Evolutionary conservation across 495 filamentous ascomycete species (phyloP), one percentile per base, ranked within the genome.

Genomic region (Collariella sp.): DNA sequence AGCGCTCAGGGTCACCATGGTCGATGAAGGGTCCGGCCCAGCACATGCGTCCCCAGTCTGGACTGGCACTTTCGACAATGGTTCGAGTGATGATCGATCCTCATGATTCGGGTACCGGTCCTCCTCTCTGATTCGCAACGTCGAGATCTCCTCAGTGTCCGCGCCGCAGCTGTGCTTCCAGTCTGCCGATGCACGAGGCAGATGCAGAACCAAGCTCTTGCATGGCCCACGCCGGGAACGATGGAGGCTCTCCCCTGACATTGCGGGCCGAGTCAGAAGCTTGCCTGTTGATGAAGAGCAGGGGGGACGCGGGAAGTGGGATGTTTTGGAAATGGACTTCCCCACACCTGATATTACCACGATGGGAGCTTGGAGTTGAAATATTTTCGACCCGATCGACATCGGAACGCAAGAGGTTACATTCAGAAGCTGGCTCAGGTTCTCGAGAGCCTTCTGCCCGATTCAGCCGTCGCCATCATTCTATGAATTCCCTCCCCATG

Each of bases 291-390:
- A 23, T 16, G 38, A 33, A 35, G n/a, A 42, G 39, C 49, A 51
- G 38, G 49, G 48, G 23, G 38, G 15, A 33, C 18, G 9, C 40
- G 40, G 50, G 50, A 36, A 44, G 50, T 51, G 48, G 48, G 48
- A 50, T 50, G 48, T 52, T 52, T 20, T 52, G 24, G 38, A 39
- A 52, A 42, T 52, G 24, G 16, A 36, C 7, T 22, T 43, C 39
- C 40, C 50, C 50, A 52, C 50, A 33, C 23, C 39, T 52, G 50
- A 52, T 34, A 52, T 52, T 43, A 26, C 39, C 12, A 34, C 39
- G n/a, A 31, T 41, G 12, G 7, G 22, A 20, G 13, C 11, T 10
- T 10, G 18, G 5, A 33, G 20, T 36, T 51, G 49, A 39, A 39
- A 39, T 51, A 41, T 16, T 39, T n/a, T n/a, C n/a, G n/a, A n/a